Evolutionary conservation across 805 yeast species (phyloP).

Genomic region (Saturnispora galanensis): DNA sequence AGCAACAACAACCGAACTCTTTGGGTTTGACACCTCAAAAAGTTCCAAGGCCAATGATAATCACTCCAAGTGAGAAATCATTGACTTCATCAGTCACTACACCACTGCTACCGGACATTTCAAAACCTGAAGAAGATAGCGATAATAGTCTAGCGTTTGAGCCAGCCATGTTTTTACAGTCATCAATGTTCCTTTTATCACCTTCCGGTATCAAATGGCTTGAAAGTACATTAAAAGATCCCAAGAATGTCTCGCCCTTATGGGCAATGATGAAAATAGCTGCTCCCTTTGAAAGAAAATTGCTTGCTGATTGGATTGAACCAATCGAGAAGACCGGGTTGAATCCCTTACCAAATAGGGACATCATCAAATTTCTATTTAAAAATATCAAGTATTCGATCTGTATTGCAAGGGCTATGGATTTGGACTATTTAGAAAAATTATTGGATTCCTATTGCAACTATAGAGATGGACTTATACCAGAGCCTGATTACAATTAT

Average conservation of each 20-base stretch:
- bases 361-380: slow-evolving; percentile 14
- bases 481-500: slow-evolving; percentile 19
- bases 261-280: slow-evolving; percentile 16
- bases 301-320: slow-evolving; percentile 26
- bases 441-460: slow-evolving; percentile 17
- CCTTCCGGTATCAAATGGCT: slow-evolving; percentile 34
- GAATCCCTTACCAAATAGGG: slow-evolving; percentile 25
- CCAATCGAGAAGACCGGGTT: slow-evolving; percentile 23
- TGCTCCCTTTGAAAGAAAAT: slow-evolving; percentile 14
- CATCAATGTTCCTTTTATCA: slow-evolving; percentile 33
- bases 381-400: slow-evolving; percentile 6
- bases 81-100: neutral
- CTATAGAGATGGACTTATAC: slow-evolving; percentile 17
- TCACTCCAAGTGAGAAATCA: neutral
- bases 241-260: slow-evolving; percentile 17
- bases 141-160: neutral
- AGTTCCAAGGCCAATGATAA: neutral
- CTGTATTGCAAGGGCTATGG: slow-evolving; percentile 4
- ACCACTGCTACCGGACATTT: neutral
- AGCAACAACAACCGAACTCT: neutral
- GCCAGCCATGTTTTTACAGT: slow-evolving; percentile 15
- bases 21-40: neutral
- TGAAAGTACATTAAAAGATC: slow-evolving; percentile 14
- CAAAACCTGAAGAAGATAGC: neutral
- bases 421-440: slow-evolving; percentile 5